Evolutionary conservation across 2,329 filamentous ascomycete species (phyloP).

Genomic region (Pyricularia grisea): DNA sequence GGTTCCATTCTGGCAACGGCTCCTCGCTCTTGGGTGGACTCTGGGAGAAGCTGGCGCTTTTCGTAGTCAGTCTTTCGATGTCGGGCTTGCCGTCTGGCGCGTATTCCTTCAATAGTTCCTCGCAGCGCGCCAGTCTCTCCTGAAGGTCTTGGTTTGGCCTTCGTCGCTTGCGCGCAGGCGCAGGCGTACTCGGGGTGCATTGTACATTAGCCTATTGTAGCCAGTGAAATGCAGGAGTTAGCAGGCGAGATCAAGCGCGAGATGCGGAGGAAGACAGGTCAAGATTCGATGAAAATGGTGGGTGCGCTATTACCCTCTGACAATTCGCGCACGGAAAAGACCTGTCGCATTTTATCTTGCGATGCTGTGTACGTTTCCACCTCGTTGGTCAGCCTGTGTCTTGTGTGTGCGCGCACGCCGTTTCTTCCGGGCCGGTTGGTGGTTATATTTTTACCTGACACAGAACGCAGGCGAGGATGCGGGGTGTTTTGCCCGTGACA

Average conservation of each 20-base stretch:
- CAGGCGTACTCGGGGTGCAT: conserved; percentile 51
- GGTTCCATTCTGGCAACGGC: conserved; percentile 16
- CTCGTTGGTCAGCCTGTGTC: neutral
- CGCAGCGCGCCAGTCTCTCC: conserved; percentile 48
- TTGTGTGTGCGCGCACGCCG: neutral
- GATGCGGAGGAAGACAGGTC: neutral
- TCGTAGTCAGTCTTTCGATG: conserved; percentile 11
- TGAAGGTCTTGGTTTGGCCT: conserved; percentile 53
- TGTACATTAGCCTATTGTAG: conserved; percentile 42
- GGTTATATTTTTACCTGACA: conserved; percentile 29
- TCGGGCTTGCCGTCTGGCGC: conserved; percentile 24
- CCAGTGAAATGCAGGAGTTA: neutral
- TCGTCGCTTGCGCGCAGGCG: conserved; percentile 48
- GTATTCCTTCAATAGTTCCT: conserved; percentile 49
- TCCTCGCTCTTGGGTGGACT: conserved; percentile 21
- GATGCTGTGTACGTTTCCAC: neutral
- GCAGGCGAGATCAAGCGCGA: neutral
- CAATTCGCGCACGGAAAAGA: conserved; percentile 51
- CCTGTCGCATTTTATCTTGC: conserved; percentile 55
- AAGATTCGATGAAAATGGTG: neutral
- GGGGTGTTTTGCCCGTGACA: conserved; percentile 24
- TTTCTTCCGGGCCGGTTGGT: neutral
- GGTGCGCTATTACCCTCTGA: conserved; percentile 35
- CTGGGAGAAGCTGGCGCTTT: conserved; percentile 9
- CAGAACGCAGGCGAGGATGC: conserved; percentile 44